These are phyloP conservation scores for Antonospora locustae DNA, from an alignment of 371 early-diverging fungal genomes.

Conservation along the genomic window DNA sequence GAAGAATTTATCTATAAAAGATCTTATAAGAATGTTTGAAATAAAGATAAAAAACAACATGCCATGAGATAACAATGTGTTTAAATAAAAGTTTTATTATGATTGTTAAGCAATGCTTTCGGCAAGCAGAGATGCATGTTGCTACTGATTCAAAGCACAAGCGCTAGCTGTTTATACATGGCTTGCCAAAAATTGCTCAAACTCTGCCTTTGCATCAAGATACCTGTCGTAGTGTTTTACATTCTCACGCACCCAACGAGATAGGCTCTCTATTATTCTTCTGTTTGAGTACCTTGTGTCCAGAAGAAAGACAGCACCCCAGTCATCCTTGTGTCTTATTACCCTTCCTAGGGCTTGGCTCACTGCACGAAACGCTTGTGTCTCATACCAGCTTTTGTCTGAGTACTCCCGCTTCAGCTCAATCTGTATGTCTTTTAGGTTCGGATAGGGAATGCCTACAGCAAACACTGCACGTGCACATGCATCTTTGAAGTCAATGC, in stretches of 20 bases:
- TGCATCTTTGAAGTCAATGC: constrained; percentile 75
- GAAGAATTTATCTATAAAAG: no score
- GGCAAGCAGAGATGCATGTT: no score
- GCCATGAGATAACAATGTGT: no score
- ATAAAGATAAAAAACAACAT: no score
- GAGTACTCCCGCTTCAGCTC: constrained; percentile 60
- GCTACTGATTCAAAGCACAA: no score
- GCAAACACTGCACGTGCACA: constrained; percentile 70
- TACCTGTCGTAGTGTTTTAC: constrained; percentile 23
- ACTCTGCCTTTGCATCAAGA: constrained; percentile 1
- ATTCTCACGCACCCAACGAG: constrained; percentile 59
- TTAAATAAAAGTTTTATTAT: no score
- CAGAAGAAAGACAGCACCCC: constrained; percentile 61
- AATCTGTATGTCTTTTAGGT: constrained; percentile 58
- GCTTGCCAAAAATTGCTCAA: constrained; percentile 22
- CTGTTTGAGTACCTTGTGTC: constrained; percentile 59
- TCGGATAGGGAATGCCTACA: constrained; percentile 76
- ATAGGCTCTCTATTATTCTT: constrained; percentile 56
- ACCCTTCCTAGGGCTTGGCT: constrained; percentile 84
- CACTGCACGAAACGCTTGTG: constrained; percentile 71
- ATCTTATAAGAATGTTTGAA: no score
- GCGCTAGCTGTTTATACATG: no score
- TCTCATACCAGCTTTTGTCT: constrained; percentile 63
- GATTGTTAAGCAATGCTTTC: no score
- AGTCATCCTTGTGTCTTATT: constrained; percentile 70